These are phyloP conservation scores for Fraxinus floribunda DNA, from an alignment of 305 asterid species.

Conservation along the genomic window DNA sequence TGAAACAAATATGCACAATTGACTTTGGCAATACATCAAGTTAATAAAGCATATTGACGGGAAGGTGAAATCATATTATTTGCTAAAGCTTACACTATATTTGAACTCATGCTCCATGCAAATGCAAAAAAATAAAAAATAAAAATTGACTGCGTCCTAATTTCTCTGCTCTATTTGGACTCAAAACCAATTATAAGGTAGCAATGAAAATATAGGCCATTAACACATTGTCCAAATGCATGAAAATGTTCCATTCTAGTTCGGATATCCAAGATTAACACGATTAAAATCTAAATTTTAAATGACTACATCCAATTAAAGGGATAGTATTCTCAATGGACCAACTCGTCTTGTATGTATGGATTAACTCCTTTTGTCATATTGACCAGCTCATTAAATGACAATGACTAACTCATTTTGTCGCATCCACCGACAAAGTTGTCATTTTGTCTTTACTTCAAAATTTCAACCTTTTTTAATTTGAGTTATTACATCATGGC, in stretches of 20 bases:
- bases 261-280: background rate
- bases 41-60: background rate
- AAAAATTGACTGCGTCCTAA: background rate
- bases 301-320: background rate
- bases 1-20: background rate
- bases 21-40: background rate
- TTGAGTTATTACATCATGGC: background rate
- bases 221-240: background rate
- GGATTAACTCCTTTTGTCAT: background rate
- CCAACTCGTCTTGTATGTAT: background rate
- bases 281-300: background rate
- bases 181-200: background rate
- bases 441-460: background rate
- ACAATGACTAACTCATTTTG: background rate
- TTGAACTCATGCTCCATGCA: no score
- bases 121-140: background rate
- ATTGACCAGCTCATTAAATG: background rate
- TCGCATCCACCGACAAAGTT: background rate
- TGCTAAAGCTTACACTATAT: background rate
- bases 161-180: background rate
- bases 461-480: background rate
- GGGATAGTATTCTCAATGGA: background rate
- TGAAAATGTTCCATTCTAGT: background rate
- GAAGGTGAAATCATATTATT: background rate
- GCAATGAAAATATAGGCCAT: background rate